Evolutionary conservation across 352 stramenopile species (phyloP).

Genomic region (Globisporangium barbulae): DNA sequence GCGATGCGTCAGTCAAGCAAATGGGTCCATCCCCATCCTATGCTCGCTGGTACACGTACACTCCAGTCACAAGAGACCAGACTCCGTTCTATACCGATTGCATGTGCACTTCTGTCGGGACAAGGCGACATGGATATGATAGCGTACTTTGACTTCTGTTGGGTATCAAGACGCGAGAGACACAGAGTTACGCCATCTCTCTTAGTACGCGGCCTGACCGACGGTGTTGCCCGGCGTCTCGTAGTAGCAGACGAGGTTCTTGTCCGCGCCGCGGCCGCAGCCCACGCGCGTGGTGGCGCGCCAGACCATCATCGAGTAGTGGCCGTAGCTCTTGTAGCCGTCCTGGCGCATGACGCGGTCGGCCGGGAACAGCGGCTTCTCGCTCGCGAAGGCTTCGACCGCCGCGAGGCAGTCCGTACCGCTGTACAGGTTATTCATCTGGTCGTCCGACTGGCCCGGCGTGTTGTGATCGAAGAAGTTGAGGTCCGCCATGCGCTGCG

Average conservation of each 20-base stretch:
- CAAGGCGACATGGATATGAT: no score
- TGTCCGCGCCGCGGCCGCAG: slow-evolving; percentile 11
- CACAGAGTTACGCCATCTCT: background rate
- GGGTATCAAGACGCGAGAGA: background rate
- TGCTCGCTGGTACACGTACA: no score
- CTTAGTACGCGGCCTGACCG: slow-evolving; percentile 11
- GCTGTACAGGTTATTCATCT: slow-evolving; percentile 24
- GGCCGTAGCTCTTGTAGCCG: slow-evolving; percentile 11
- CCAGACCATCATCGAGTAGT: slow-evolving; percentile 22
- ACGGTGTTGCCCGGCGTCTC: slow-evolving; percentile 15
- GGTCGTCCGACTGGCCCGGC: slow-evolving; percentile 6
- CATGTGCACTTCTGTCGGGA: no score
- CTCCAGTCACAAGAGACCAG: no score
- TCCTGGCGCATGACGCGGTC: slow-evolving; percentile 15
- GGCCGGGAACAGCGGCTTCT: slow-evolving; percentile 13
- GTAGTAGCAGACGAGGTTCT: slow-evolving; percentile 21
- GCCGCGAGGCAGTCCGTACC: slow-evolving; percentile 12
- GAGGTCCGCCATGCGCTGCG: slow-evolving; percentile 17
- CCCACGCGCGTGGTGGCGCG: slow-evolving; percentile 15
- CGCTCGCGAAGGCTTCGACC: slow-evolving; percentile 7
- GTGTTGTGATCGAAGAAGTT: slow-evolving; percentile 19
- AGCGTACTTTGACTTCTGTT: background rate
- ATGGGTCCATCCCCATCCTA: no score
- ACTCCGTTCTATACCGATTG: no score
- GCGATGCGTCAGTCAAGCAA: no score